Conservation (phyloP, 495 filamentous ascomycete species). For the Lichenothelia convexa region DNA sequence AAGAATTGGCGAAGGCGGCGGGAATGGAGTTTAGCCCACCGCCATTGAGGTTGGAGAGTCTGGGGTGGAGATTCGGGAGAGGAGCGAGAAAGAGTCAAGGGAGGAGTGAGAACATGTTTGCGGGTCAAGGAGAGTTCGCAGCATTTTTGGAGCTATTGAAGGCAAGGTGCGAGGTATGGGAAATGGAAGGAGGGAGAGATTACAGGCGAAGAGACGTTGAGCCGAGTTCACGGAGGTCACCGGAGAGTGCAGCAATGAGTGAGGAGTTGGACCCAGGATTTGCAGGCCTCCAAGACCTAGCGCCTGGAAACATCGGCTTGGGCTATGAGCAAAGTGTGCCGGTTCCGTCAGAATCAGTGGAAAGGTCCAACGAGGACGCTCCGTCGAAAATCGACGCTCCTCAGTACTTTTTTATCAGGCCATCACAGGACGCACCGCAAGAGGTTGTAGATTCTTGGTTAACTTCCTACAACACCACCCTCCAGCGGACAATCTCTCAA, state of each 20-base stretch:
- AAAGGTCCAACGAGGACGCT: too few species aligned
- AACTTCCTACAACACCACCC: background rate
- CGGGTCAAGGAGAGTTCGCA: conserved; percentile 42
- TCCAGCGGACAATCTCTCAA: background rate
- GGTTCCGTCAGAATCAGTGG: too few species aligned
- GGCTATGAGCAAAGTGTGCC: too few species aligned
- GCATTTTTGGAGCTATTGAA: conserved; percentile 48
- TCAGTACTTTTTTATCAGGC: conserved; percentile 10
- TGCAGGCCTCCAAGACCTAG: too few species aligned
- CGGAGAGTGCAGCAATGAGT: background rate
- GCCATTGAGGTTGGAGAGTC: conserved; percentile 25
- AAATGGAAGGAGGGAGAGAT: conserved; percentile 48
- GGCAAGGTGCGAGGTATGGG: conserved; percentile 51
- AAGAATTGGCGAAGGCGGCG: conserved; percentile 49
- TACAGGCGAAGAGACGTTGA: conserved; percentile 37
- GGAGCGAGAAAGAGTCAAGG: conserved; percentile 19
- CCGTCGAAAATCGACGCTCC: conserved; percentile 1
- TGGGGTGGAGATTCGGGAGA: conserved; percentile 28
- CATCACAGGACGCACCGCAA: background rate
- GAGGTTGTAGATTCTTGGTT: background rate
- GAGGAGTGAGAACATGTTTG: conserved; percentile 23
- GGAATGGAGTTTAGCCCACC: conserved; percentile 39
- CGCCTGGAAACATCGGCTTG: too few species aligned
- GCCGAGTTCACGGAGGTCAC: background rate
- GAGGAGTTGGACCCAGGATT: too few species aligned